These are phyloP conservation scores for Globisporangium uncinulatum DNA, from an alignment of 352 stramenopile species.

Conservation along the genomic window DNA sequence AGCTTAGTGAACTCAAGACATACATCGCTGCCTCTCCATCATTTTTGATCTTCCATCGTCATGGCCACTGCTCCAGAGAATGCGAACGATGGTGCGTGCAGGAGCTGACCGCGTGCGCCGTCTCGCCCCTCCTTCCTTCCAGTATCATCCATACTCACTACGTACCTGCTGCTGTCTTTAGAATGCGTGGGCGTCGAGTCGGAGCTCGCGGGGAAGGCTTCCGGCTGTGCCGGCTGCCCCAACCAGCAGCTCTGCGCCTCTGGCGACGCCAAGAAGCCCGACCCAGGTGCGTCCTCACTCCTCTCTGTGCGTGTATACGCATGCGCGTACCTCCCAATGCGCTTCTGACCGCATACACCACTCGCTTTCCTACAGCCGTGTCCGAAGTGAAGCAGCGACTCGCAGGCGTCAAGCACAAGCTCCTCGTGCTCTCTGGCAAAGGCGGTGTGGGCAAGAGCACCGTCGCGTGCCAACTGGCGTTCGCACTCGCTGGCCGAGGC, in stretches of 20 bases:
- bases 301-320: constrained; percentile 14
- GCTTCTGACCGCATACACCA: background rate
- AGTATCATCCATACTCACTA: background rate
- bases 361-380: constrained; percentile 22
- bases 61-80: constrained; percentile 30
- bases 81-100: constrained; percentile 50
- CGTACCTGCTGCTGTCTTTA: constrained; percentile 1
- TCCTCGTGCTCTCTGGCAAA: constrained; percentile 99
- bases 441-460: constrained; percentile 99
- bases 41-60: background rate
- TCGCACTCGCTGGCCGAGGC: constrained; percentile 91
- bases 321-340: constrained; percentile 18
- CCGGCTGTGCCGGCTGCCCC: constrained; percentile 95
- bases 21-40: too few relatives aligned
- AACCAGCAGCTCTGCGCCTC: constrained; percentile 96
- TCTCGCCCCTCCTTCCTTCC: background rate
- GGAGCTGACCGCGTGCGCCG: background rate
- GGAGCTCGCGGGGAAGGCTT: constrained; percentile 91
- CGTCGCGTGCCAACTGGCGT: constrained; percentile 97
- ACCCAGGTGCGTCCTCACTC: constrained; percentile 41
- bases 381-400: constrained; percentile 88
- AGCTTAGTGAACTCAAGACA: background rate
- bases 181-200: constrained; percentile 95
- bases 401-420: constrained; percentile 91
- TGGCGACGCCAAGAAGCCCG: constrained; percentile 81